Conservation (phyloP, 1,284 basidiomycete species). For the Schizophyllum commune region DNA sequence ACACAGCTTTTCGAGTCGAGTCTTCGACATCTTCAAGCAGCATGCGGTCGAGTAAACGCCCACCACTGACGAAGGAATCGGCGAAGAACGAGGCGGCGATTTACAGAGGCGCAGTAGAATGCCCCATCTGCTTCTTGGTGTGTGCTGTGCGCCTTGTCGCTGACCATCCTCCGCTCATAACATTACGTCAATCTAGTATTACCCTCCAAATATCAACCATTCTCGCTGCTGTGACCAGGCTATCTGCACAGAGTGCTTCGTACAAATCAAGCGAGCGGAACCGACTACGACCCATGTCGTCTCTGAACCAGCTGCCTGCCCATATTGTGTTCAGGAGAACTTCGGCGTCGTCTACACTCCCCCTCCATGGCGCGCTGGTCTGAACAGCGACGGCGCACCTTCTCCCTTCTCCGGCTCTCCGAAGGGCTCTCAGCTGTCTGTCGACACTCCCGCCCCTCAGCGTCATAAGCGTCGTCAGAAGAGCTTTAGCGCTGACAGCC, state of each 20-base stretch:
- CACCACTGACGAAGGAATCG: conserved; percentile 48
- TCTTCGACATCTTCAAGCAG: conserved; percentile 26
- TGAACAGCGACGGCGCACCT: conserved; percentile 50
- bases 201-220: conserved; percentile 92
- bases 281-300: conserved; percentile 89
- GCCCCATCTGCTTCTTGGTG: conserved; percentile 99
- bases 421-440: conserved; percentile 32
- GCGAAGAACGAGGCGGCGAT: conserved; percentile 66
- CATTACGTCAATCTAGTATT: conserved; percentile 54
- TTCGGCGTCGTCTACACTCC: conserved; percentile 91
- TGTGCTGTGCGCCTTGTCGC: conserved; percentile 27
- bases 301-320: conserved; percentile 92
- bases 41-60: conserved; percentile 40
- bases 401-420: conserved; percentile 32
- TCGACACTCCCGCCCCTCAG: conserved; percentile 25
- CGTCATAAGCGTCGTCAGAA: conserved; percentile 71
- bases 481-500: conserved; percentile 67
- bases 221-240: conserved; percentile 97
- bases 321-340: conserved; percentile 94
- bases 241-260: conserved; percentile 98
- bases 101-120: conserved; percentile 86
- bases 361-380: conserved; percentile 71
- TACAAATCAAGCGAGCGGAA: conserved; percentile 95
- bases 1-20: conserved; percentile 15
- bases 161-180: conserved; percentile 7